Base-by-base conservation (phyloP, 768 basidiomycete genomes). In the Cytidiella melzeri region DNA sequence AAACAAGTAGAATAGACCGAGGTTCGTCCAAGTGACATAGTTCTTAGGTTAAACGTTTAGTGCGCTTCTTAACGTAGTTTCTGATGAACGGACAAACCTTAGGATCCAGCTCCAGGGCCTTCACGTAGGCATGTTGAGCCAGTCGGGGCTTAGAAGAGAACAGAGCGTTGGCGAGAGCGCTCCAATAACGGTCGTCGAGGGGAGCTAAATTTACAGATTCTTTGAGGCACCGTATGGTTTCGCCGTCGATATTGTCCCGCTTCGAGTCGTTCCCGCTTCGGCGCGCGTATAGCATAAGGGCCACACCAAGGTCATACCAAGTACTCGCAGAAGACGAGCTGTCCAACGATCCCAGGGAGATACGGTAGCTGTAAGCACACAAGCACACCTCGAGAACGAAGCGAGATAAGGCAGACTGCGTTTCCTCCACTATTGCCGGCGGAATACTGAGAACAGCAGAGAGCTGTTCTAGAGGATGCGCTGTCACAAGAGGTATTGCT, bases 71-170 rank as follows among this genome's bases (percentile, higher is more conserved):
- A 24, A 12, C 47, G n/a, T 52, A 34, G 19, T 41, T 42, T 30
- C 52, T 18, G 18, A 43, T 21, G 13, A 45, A 24, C 18, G 24
- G 30, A 65, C 69, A 41, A 53, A 88, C 91, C 74, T 95, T 95
- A 0, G 79, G 66, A 61, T 97, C 84, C 34, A 89, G 71, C 57
- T 97, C 94, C 41, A 98, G 66, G 4, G 93, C 86, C 50, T 80
- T 86, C 61, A 97, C 82, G 58, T 91, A 96, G 3, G 91, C 87
- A 68, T 98, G 92, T 65, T 99, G 95, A 2, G 91, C 84, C 1
- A 80, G 72, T 57, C 81, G 85, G 0, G 86, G 76, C 38, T 87
- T 81, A 12, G 69, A 70, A 6, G 74, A 58, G 58, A 92, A 87
- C 50, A 83, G 73, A 13, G 85, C 73, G 55, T 83, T 78, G 0